Evolutionary conservation across 257 asterid species (phyloP), one percentile per base, ranked within the genome.

Genomic region (Ajuga chamaepitys): DNA sequence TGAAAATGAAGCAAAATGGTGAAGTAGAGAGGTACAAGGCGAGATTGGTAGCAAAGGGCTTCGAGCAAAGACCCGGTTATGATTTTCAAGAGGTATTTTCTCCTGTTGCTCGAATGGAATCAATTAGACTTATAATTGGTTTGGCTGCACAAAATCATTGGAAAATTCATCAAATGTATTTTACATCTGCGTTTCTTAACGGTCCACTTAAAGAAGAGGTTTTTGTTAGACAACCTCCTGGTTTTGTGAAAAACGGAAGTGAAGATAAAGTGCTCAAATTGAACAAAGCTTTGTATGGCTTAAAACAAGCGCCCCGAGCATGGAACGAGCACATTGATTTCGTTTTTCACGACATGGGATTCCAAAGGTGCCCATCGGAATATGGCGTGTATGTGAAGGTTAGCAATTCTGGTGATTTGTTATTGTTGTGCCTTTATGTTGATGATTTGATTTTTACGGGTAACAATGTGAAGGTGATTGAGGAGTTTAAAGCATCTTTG

Each of bases 81-180:
- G 58, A 67, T 7, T 56, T 20, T 20, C 13, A 55, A 8, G 72
- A 67, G 20, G 58, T 55, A 14, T 55, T 67, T 9, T 41, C 42
- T 45, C 58, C 17, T 0, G 57, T 26, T 14, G 58, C 57, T 62
- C 30, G 46, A 14, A 47, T 47, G 20, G 57, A 47, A 28, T 25
- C 32, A 8, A 34, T 63, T 8, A 62, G 55, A n/a, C 13, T 62
- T 2, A 21, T 62, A 2, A n/a, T 62, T 34, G 50, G 50, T 38
- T 38, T 38, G 13, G 44, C 14, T 1, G 44, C 44, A 38, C 44
- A 46, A 16, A 46, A 46, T 7, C 25, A 2, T 6, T 16, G 52
- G 24, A 46, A 1, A 16, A 46, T 46, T 3, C 52, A 46, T 7
- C 52, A 46, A 14, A 14, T 46, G 52, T 22, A 46, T n/a, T n/a